These are phyloP conservation scores for Penicillium frequentans DNA, from an alignment of 2,329 filamentous ascomycete genomes.

Conservation along the genomic window DNA sequence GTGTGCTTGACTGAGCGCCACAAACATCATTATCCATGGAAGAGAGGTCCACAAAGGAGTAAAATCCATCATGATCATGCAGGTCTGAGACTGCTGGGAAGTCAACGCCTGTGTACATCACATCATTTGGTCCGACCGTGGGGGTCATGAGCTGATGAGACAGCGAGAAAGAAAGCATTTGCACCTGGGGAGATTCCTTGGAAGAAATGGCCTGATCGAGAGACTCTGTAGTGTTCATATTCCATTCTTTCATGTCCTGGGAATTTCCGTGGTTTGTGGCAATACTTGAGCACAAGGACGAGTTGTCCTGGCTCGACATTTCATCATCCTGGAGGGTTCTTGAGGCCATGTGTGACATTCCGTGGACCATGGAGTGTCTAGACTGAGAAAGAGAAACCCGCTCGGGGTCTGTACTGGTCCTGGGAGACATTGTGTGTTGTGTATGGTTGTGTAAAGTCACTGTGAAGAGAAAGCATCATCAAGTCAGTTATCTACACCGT, in stretches of 20 bases:
- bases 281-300: constrained; percentile 43
- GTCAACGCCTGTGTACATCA: constrained; percentile 42
- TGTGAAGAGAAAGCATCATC: constrained; percentile 25
- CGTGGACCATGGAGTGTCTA: constrained; percentile 39
- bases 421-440: constrained; percentile 38
- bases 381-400: constrained; percentile 38
- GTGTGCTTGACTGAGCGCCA: constrained; percentile 34
- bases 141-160: constrained; percentile 42
- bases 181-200: constrained; percentile 43
- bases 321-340: constrained; percentile 45
- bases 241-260: constrained; percentile 41
- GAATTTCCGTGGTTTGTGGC: constrained; percentile 34
- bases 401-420: constrained; percentile 38
- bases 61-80: constrained; percentile 40
- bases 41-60: constrained; percentile 41
- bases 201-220: constrained; percentile 39
- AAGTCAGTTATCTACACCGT: constrained; percentile 35
- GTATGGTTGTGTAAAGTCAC: constrained; percentile 24
- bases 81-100: constrained; percentile 39
- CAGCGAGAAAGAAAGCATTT: constrained; percentile 44
- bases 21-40: constrained; percentile 43
- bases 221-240: constrained; percentile 39
- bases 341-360: constrained; percentile 40
- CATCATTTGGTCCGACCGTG: constrained; percentile 39
- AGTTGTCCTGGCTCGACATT: constrained; percentile 42